Evolutionary conservation across 495 filamentous ascomycete species (phyloP).

Genomic region (Gamarada debralockiae): DNA sequence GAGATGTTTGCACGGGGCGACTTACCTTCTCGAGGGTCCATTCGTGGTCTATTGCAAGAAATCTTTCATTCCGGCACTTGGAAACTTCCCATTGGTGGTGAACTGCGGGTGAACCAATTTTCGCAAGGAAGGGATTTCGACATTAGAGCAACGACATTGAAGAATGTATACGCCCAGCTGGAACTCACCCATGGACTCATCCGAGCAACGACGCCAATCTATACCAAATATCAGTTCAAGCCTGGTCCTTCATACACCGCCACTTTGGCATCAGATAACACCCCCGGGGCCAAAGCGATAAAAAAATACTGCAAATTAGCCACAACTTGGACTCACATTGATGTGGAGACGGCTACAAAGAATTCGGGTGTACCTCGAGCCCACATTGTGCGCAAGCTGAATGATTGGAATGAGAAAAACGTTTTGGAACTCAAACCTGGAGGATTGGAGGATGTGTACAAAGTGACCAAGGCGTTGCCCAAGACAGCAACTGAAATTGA

Average conservation of each 20-base stretch:
- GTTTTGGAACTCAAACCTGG: slow-evolving; percentile 41
- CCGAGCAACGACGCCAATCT: slow-evolving; percentile 51
- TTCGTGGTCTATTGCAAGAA: slow-evolving; percentile 39
- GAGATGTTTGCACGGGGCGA: slow-evolving; percentile 55
- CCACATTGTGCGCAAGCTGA: slow-evolving; percentile 45
- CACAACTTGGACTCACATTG: slow-evolving; percentile 34
- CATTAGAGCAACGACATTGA: slow-evolving; percentile 26
- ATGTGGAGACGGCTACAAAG: slow-evolving; percentile 35
- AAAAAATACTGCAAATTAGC: slow-evolving; percentile 25
- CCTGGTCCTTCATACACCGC: slow-evolving; percentile 25
- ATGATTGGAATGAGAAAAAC: slow-evolving; percentile 39
- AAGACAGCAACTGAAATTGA: slow-evolving; percentile 31
- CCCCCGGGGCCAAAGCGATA: slow-evolving; percentile 33
- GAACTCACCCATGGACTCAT: slow-evolving; percentile 47
- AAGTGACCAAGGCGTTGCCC: slow-evolving; percentile 42
- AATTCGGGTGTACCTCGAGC: slow-evolving; percentile 25
- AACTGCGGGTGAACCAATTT: slow-evolving; percentile 40
- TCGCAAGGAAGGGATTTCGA: slow-evolving; percentile 42
- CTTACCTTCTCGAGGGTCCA: slow-evolving; percentile 43
- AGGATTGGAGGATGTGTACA: slow-evolving; percentile 46
- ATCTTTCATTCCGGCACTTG: slow-evolving; percentile 33
- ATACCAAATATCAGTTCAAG: slow-evolving; percentile 46
- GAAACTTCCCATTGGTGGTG: slow-evolving; percentile 30
- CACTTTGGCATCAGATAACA: slow-evolving; percentile 24
- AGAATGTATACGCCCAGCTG: slow-evolving; percentile 22